Base-by-base conservation (phyloP, 2,329 filamentous ascomycete genomes). In the Colletotrichum coccodes region DNA sequence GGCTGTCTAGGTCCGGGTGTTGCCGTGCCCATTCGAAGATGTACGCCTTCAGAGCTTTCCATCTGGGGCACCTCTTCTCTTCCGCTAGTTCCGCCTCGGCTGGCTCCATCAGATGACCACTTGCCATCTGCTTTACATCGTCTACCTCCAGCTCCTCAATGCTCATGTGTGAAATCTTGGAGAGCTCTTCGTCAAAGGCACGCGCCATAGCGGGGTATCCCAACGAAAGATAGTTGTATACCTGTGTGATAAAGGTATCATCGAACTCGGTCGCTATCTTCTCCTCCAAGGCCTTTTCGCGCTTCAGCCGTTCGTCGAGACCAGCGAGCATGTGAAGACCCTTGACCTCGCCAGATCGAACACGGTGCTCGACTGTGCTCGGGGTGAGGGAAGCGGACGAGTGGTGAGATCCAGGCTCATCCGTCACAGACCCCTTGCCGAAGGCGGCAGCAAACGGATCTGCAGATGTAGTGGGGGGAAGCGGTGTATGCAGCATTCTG, bases 141-240 rank as follows among this genome's bases (percentile, higher is more conserved):
- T 95, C 91, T 57, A 86, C 85, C 71, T 91, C 84, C 52, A 98
- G 85, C 62, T 95, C 91, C 3, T 86, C 83, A 8, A 95, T 76
- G 1, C 88, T 77, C 7, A 97, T 90, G 11, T 87, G 85, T 36
- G 91, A 92, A 64, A 98, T 97, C 77, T 92, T 94, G 73, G 91
- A 89, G 23, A 98, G 85, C 82, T 98, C 95, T 12, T 91, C 87
- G 76, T 98, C 95, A 76, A 93, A 98, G 42, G 89, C 87, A 26
- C 92, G 89, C 12, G 95, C 95, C 75, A 94, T 90, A 38, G 93
- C 91, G 3, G 95, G 95, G 78, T 98, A 98, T 6, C 95, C 95
- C 6, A 98, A 87, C 0, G 94, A 97, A 18, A 98, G 86, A 79
- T 98, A 98, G 79, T 98, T 98, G 86, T 97, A 98, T 8, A 98